These are phyloP conservation scores for Wickerhamiella vanderwaltii DNA, from an alignment of 805 yeast species.

Conservation along the genomic window DNA sequence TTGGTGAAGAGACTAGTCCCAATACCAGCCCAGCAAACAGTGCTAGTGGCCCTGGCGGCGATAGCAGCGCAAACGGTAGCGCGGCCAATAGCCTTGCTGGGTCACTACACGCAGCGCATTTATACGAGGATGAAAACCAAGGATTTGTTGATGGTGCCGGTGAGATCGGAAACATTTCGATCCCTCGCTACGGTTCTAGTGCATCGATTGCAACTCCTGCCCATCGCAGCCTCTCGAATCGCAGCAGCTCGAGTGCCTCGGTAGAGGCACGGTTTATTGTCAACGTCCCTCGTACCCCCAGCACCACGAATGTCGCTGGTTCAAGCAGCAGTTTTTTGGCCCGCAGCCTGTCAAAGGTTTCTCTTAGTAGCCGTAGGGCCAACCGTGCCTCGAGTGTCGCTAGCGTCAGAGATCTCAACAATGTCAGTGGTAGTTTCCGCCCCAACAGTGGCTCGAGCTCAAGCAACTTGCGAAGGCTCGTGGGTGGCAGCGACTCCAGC, in stretches of 20 bases:
- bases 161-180: slow-evolving; percentile 23
- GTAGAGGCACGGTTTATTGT: slow-evolving; percentile 80
- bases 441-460: background rate
- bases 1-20: background rate
- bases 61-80: too few species aligned
- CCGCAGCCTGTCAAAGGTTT: slow-evolving; percentile 15
- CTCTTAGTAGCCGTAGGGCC: slow-evolving; percentile 15
- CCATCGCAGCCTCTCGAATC: slow-evolving; percentile 14
- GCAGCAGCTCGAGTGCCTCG: slow-evolving; percentile 15
- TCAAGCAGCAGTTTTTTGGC: slow-evolving; percentile 10
- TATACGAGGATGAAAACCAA: slow-evolving; percentile 13
- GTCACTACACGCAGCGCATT: background rate
- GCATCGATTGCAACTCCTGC: background rate
- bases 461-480: slow-evolving; percentile 4
- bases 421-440: slow-evolving; percentile 2
- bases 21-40: too few species aligned
- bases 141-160: slow-evolving; percentile 24
- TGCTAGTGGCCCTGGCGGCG: too few species aligned
- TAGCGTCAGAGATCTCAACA: background rate
- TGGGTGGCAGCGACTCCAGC: slow-evolving; percentile 16
- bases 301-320: slow-evolving; percentile 1
- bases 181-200: slow-evolving; percentile 22
- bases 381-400: slow-evolving; percentile 11
- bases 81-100: background rate
- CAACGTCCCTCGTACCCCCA: slow-evolving; percentile 54